Evolutionary conservation across 164 flowering plant genomes (phyloP).

Genomic region (Stephania yunnanensis): DNA sequence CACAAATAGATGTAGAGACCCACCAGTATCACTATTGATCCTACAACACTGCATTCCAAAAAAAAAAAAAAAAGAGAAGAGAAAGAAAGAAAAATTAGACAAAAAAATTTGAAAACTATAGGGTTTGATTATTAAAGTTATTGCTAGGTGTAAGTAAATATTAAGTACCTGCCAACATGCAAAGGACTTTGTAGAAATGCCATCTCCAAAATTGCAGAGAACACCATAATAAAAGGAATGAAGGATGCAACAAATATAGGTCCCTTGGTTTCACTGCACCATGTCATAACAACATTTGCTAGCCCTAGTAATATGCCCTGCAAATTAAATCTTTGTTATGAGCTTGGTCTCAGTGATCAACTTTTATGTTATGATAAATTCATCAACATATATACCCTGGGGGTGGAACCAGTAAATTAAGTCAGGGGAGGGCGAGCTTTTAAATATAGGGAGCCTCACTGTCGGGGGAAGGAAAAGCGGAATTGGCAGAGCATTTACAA

Average conservation of each 20-base stretch:
- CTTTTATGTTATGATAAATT: no score
- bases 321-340: neutral
- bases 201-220: neutral
- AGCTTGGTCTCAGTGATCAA: no score
- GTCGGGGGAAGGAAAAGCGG: no score
- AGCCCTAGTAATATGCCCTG: neutral
- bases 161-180: neutral
- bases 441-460: no score
- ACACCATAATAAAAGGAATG: neutral
- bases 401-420: no score
- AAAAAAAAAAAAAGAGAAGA: no score
- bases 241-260: neutral
- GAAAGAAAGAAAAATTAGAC: neutral
- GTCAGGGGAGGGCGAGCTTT: no score
- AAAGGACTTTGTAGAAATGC: neutral
- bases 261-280: neutral
- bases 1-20: slow-evolving; percentile 13
- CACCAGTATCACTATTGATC: slow-evolving; percentile 9
- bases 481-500: no score
- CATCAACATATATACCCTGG: no score
- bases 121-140: neutral
- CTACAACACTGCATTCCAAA: slow-evolving; percentile 11
- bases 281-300: neutral
- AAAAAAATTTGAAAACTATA: no score
- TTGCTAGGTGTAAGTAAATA: neutral